Evolutionary conservation across 371 early-diverging fungal genomes (phyloP).

Genomic region (Entomophthora muscae): DNA sequence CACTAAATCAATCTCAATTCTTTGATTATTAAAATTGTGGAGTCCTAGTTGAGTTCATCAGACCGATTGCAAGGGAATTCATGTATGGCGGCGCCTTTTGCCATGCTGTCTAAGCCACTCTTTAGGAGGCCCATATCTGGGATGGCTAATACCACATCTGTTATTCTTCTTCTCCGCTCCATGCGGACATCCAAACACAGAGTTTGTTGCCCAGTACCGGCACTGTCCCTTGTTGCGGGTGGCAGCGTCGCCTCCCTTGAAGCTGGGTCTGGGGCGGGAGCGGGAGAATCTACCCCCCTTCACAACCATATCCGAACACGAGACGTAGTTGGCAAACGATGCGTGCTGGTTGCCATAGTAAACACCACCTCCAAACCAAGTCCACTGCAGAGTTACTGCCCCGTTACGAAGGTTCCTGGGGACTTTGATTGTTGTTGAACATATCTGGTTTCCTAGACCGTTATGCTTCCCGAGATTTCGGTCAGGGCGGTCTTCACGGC

Average conservation of each 20-base stretch:
- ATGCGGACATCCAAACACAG: not conserved
- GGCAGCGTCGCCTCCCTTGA: not conserved
- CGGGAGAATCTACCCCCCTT: constrained; percentile 29
- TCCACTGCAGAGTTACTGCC: constrained; percentile 34
- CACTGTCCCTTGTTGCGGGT: not conserved
- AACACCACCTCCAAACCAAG: constrained; percentile 26
- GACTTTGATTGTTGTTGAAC: constrained; percentile 24
- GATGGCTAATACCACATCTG: no score
- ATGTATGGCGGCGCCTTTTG: no score
- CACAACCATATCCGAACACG: constrained; percentile 26
- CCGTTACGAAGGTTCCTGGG: constrained; percentile 30
- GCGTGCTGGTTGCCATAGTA: constrained; percentile 25
- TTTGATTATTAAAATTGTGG: no score
- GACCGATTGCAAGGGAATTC: no score
- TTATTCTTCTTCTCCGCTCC: constrained; percentile 3
- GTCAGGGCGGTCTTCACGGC: constrained; percentile 16
- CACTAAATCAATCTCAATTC: no score
- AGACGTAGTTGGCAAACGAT: constrained; percentile 32
- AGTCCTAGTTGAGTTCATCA: no score
- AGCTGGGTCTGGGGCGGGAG: constrained; percentile 8
- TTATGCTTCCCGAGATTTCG: constrained; percentile 13
- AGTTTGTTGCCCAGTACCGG: constrained; percentile 4
- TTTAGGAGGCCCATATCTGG: not conserved
- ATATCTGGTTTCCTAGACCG: constrained; percentile 21
- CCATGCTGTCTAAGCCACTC: no score